phyloP scores from a whole-genome alignment of 495 filamentous ascomycete genomes.

The Elasticomyces elasticus region DNA sequence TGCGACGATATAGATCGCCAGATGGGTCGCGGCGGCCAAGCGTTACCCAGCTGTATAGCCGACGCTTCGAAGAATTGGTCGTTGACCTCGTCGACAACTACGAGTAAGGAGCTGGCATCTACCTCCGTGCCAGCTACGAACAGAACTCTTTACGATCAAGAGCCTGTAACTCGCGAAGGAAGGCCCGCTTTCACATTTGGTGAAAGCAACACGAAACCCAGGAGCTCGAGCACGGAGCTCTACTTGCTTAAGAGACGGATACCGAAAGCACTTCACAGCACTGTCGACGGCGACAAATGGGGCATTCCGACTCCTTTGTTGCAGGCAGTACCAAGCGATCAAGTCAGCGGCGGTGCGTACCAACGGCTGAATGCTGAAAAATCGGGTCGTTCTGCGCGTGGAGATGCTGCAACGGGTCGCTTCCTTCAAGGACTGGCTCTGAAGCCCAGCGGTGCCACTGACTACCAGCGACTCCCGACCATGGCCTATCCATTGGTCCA shows the following conservation, averaged over 20 bases:
- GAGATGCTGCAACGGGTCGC: neutral
- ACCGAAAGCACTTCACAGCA: slow-evolving; percentile 8
- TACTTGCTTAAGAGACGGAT: slow-evolving; percentile 13
- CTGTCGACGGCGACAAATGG: neutral
- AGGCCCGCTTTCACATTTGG: neutral
- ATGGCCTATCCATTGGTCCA: too few relatives aligned
- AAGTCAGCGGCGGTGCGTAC: slow-evolving; percentile 17
- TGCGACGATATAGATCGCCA: neutral
- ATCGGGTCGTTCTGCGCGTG: neutral
- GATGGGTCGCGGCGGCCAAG: slow-evolving; percentile 3
- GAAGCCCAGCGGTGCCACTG: too few relatives aligned
- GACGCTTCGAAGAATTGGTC: neutral
- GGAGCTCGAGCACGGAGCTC: slow-evolving; percentile 5
- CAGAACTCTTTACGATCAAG: neutral
- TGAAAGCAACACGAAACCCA: neutral
- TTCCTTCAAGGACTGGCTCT: too few relatives aligned
- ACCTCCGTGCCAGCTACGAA: slow-evolving; percentile 5
- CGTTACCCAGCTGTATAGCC: neutral
- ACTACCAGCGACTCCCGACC: too few relatives aligned
- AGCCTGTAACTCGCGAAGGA: neutral
- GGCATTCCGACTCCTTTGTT: neutral
- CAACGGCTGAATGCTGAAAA: slow-evolving; percentile 5
- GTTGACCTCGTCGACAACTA: neutral
- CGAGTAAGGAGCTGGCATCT: slow-evolving; percentile 4
- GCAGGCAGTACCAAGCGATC: neutral